Percentiles rank a stretch among this genome's conserved stretches.
These are phyloP conservation scores for Blastobotrys terrestris DNA, from an alignment of 805 yeast species.

Conservation along the genomic window DNA sequence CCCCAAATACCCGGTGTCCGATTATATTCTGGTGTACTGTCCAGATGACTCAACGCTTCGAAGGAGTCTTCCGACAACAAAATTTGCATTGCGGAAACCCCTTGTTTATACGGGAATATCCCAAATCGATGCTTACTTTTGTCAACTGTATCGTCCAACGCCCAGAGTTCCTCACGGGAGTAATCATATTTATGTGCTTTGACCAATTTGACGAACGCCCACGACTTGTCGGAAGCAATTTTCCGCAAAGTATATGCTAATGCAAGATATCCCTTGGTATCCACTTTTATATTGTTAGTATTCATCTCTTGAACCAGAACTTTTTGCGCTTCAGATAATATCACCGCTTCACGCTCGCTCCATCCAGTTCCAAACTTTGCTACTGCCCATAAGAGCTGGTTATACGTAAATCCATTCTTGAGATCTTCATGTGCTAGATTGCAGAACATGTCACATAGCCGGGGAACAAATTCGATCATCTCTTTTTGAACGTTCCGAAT, in stretches of 20 bases:
- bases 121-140: constrained; percentile 7
- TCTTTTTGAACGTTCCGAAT: constrained; percentile 17
- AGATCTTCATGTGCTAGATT: constrained; percentile 6
- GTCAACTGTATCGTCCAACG: constrained; percentile 1
- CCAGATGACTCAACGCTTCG: constrained; percentile 15
- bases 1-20: constrained; percentile 24
- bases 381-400: constrained; percentile 28
- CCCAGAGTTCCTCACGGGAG: constrained; percentile 16
- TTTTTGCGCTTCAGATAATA: constrained; percentile 23
- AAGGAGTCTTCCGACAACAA: constrained; percentile 8
- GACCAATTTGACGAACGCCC: constrained; percentile 12
- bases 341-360: constrained; percentile 15
- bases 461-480: constrained; percentile 23
- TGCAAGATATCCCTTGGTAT: constrained; percentile 27
- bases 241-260: constrained; percentile 21
- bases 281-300: constrained; percentile 12
- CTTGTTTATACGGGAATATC: constrained; percentile 17
- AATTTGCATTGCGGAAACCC: constrained; percentile 15
- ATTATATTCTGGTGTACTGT: constrained; percentile 6
- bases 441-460: constrained; percentile 22
- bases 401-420: constrained; percentile 11
- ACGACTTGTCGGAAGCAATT: constrained; percentile 10
- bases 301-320: constrained; percentile 20
- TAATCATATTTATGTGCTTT: constrained; percentile 16
- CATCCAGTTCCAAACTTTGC: constrained; percentile 24